Conservation (phyloP, 495 filamentous ascomycete species). For the Neurospora sp. region DNA sequence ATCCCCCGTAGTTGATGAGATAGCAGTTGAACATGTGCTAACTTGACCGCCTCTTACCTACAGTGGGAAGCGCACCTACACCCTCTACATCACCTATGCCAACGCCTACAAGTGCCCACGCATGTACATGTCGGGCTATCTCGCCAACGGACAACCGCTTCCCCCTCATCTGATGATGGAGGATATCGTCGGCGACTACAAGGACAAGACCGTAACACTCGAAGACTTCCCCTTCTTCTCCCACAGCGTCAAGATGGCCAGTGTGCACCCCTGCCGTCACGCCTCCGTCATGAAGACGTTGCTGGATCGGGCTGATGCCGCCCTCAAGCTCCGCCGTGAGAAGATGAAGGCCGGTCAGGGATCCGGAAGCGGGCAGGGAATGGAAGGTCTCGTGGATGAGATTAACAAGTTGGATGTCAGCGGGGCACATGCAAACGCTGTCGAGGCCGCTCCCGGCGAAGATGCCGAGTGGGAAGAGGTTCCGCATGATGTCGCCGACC, state of each 20-base stretch:
- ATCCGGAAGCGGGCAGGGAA: conserved; percentile 37
- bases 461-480: conserved; percentile 80
- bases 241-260: conserved; percentile 81
- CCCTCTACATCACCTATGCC: conserved; percentile 94
- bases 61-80: conserved; percentile 84
- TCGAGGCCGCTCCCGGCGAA: conserved; percentile 27
- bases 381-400: conserved; percentile 49
- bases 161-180: conserved; percentile 93
- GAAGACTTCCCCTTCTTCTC: conserved; percentile 95
- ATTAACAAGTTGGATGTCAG: conserved; percentile 43
- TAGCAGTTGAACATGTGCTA: conserved; percentile 2
- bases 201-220: conserved; percentile 97
- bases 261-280: conserved; percentile 86
- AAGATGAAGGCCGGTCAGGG: conserved; percentile 52
- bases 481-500: conserved; percentile 54
- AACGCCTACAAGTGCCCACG: conserved; percentile 95
- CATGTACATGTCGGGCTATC: conserved; percentile 88
- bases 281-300: conserved; percentile 97
- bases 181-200: conserved; percentile 98
- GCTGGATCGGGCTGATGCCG: conserved; percentile 87
- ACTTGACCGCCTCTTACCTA: conserved; percentile 1
- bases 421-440: conserved; percentile 23
- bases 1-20: background rate
- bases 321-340: conserved; percentile 76
- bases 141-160: conserved; percentile 70